Evolutionary conservation across 1,284 basidiomycete species (phyloP), one percentile per base, ranked within the genome.

Genomic region (Coniferiporia weirii): DNA sequence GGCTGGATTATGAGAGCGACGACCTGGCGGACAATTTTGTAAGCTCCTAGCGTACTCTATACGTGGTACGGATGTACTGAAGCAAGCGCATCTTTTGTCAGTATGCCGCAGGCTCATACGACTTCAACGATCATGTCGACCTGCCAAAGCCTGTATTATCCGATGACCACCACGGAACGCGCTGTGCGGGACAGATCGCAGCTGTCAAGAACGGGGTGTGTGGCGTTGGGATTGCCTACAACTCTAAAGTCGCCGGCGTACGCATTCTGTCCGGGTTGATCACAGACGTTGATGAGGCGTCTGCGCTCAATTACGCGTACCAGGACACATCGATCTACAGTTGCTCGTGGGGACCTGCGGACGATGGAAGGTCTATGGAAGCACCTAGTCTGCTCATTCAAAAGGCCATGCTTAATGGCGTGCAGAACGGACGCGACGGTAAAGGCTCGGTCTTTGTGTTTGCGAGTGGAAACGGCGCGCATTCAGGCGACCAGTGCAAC

Each of bases 301-400:
- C 93, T 0, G 88, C 96, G 3, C 84, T 99, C 63, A 99, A 99
- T 75, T 98, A 83, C 69, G 92, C 87, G 12, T 99, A 88, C 72
- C 91, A 98, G 67, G 87, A 93, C 65, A 95, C 92, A 61, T 90
- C 91, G 52, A 94, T 96, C 66, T 99, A 90, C 77, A 94, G 91
- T 60, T 99, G 97, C 74, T 94, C 91, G 60, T 99, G 96, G 96
- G 97, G 97, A 12, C 97, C 97, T 7, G 91, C 96, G 0, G 97
- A 99, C 72, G 93, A 98, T 68, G 96, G 96, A 7, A 81, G 79
- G 66, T 89, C 91, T 10, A 98, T 99, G 95, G 97, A 99, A 70
- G 94, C 86, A 0, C 97, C 97, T 1, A 85, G 85, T 22, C 89
- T 93, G 64, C 78, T 99, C 51, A 97, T 99, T 67, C 83, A 91